phyloP scores from a whole-genome alignment of 164 flowering plant species.

The Tinospora cordifolia region DNA sequence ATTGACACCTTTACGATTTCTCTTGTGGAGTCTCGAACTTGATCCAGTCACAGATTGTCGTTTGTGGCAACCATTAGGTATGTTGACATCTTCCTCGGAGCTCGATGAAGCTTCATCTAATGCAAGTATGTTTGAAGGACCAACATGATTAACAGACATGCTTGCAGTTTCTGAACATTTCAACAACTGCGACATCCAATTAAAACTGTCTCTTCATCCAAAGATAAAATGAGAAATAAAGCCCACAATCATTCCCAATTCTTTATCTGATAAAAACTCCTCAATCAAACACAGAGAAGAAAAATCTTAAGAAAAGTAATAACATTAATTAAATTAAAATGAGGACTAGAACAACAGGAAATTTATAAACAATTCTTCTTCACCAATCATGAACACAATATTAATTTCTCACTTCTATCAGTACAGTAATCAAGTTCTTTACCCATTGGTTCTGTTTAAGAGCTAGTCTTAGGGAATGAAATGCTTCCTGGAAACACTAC shows the following conservation, averaged over 20 bases:
- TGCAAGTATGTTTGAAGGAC: constrained; percentile 24
- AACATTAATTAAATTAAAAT: too few relatives aligned
- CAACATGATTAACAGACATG: constrained; percentile 42
- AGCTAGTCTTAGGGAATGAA: too few relatives aligned
- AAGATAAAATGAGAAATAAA: constrained; percentile 4
- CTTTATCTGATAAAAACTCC: neutral
- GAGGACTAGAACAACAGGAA: too few relatives aligned
- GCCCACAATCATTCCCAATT: constrained; percentile 1
- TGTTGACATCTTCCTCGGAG: constrained; percentile 55
- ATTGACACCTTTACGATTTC: constrained; percentile 55
- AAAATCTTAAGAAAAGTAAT: too few relatives aligned
- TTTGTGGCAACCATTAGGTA: constrained; percentile 56
- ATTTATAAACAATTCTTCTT: neutral
- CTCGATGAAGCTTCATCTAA: constrained; percentile 66
- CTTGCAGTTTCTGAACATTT: constrained; percentile 23
- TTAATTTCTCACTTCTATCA: neutral
- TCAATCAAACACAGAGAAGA: neutral
- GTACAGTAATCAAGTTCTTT: neutral
- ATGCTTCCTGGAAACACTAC: too few relatives aligned
- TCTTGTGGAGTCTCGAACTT: constrained; percentile 46
- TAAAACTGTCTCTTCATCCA: constrained; percentile 23
- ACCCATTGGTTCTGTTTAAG: too few relatives aligned
- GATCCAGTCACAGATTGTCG: constrained; percentile 35
- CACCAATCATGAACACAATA: neutral
- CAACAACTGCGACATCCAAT: constrained; percentile 11